Evolutionary conservation across 2,329 filamentous ascomycete species (phyloP).

Genomic region (Stagonosporopsis cucurbitacearum): DNA sequence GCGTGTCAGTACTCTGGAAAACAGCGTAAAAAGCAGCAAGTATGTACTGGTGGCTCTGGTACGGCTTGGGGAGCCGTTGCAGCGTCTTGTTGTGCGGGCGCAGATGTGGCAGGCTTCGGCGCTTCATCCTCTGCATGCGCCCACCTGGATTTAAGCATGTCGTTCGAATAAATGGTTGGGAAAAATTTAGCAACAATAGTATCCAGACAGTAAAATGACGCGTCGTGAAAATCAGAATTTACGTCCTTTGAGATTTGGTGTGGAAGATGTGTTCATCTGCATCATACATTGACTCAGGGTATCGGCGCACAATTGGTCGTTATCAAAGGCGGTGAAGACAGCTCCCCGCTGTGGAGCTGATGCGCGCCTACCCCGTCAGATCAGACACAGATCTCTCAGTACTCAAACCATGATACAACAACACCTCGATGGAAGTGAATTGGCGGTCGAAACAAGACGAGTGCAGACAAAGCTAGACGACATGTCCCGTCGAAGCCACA

Average conservation of each 20-base stretch:
- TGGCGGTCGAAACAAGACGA: background rate
- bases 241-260: background rate
- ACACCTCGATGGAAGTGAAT: background rate
- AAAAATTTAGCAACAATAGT: background rate
- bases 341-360: conserved; percentile 14
- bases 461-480: background rate
- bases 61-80: conserved; percentile 18
- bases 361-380: background rate
- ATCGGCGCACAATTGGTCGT: conserved; percentile 2
- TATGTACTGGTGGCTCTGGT: conserved; percentile 21
- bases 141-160: conserved; percentile 45
- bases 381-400: background rate
- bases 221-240: background rate
- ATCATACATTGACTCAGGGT: conserved; percentile 8
- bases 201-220: background rate
- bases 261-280: conserved; percentile 3
- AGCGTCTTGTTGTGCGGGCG: conserved; percentile 6
- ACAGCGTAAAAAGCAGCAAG: background rate
- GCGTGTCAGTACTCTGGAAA: background rate
- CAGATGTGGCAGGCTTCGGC: conserved; percentile 9
- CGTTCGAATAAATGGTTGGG: background rate
- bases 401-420: background rate
- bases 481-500: background rate
- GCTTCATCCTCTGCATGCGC: conserved; percentile 31
- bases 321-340: conserved; percentile 15